Base-by-base conservation (phyloP, 2,329 filamentous ascomycete species). In the Colletotrichum orbiculare region DNA sequence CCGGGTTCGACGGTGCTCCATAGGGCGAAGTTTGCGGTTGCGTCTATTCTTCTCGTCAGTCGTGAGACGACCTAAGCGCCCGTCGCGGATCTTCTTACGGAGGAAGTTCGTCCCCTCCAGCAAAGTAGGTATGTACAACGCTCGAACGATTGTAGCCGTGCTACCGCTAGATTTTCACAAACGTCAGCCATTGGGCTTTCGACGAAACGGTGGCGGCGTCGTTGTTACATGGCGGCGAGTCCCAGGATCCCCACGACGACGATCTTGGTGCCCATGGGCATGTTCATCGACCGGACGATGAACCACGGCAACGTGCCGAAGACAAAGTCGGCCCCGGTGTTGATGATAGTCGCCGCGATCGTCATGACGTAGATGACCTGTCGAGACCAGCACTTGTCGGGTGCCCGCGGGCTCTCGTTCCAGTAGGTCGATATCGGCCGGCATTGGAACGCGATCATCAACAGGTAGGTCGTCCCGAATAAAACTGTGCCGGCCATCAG, bases 1-100 rank as follows among this genome's bases (percentile, higher is more conserved):
- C 78, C 78, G 1, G 77, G 78, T 65, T 82, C 79, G 35, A 81
- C 74, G 9, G 80, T 81, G 2, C 77, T 81, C 80, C 80, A 82
- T 60, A 82, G 80, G 13, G 79, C 78, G 8, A 82, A 73, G 50
- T 79, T 78, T 7, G 77, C 73, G 11, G 77, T 79, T 46, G 77
- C 74, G 70, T 78, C 60, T 62, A 4, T 2, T 34, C 11, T 7
- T n/a, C 12, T 2, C 13, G 3, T 11, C 13, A n/a, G 15, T 17
- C 15, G 15, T 17, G 15, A 17, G 15, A 17, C 15, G 15, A 17
- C 15, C 15, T 17, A 17, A 17, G 15, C 15, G 7, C 39, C 6
- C 35, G 11, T 6, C 4, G 2, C 0, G 25, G 54, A 2, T 8
- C 1, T 0, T 4, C 6, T 50, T 13, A 45, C 53, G 13, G 11